phyloP scores from a whole-genome alignment of 2,329 filamentous ascomycete species.

The Grosmannia serpens region DNA sequence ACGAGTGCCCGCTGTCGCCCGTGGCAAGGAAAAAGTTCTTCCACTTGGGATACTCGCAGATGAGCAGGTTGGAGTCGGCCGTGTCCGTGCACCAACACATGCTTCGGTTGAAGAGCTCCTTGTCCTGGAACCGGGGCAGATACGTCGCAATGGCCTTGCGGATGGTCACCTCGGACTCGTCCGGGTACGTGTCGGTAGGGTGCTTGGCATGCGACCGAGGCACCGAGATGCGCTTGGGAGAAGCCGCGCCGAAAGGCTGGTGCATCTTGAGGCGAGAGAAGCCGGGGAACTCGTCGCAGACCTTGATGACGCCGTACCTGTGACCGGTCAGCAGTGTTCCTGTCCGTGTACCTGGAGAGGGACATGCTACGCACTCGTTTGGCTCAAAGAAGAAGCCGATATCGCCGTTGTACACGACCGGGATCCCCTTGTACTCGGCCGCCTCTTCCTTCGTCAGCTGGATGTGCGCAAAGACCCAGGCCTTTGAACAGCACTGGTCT shows the following conservation, averaged over 20 bases:
- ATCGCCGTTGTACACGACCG: constrained; percentile 34
- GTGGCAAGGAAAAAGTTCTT: constrained; percentile 39
- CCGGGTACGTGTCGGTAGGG: constrained; percentile 24
- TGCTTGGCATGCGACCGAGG: constrained; percentile 25
- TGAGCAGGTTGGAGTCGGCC: constrained; percentile 13
- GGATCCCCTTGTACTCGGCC: constrained; percentile 26
- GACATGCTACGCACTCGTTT: constrained; percentile 20
- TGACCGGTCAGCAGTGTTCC: neutral
- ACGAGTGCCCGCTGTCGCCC: constrained; percentile 39
- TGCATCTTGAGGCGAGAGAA: constrained; percentile 24
- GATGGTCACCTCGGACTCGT: constrained; percentile 16
- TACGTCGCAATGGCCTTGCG: constrained; percentile 3
- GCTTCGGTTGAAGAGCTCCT: constrained; percentile 1
- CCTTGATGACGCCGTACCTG: constrained; percentile 21
- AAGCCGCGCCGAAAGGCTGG: constrained; percentile 21
- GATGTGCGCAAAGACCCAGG: constrained; percentile 35
- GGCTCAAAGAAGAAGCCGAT: constrained; percentile 39
- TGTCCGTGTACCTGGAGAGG: neutral
- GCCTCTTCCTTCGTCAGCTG: constrained; percentile 28
- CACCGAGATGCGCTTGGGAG: constrained; percentile 19
- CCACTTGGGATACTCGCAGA: constrained; percentile 26
- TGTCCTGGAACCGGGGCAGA: constrained; percentile 1
- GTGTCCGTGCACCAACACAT: constrained; percentile 8
- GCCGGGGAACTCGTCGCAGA: constrained; percentile 27
- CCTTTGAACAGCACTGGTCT: constrained; percentile 27